phyloP scores from a whole-genome alignment of 75 land plant species.

The Pinus tabuliformis region DNA sequence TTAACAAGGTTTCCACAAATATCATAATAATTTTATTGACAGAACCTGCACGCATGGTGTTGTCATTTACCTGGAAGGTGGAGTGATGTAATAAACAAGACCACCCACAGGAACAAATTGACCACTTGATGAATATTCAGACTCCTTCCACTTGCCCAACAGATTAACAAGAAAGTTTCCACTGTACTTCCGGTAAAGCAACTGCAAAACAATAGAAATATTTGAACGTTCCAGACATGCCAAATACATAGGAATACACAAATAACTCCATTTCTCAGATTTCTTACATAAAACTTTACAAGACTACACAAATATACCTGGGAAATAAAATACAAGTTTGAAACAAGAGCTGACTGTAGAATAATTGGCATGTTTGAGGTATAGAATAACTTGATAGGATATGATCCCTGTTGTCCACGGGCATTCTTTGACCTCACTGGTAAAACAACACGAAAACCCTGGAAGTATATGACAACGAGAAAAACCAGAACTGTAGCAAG shows the following conservation, averaged over 20 bases:
- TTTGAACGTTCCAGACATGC: background rate
- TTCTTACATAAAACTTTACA: background rate
- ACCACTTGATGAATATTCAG: constrained; percentile 59
- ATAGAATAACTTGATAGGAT: constrained; percentile 80
- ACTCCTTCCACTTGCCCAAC: constrained; percentile 62
- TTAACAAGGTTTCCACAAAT: background rate
- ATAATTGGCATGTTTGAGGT: constrained; percentile 89
- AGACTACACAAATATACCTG: constrained; percentile 35
- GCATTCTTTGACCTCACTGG: constrained; percentile 77
- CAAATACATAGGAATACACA: background rate
- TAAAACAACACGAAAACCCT: constrained; percentile 75
- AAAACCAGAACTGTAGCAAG: constrained; percentile 68
- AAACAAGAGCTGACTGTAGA: constrained; percentile 74
- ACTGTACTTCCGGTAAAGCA: constrained; percentile 47
- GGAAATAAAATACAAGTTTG: constrained; percentile 76
- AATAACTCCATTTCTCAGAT: background rate
- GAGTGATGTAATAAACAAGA: constrained; percentile 60
- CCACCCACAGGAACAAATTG: constrained; percentile 58
- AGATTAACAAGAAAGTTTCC: constrained; percentile 49
- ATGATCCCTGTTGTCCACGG: constrained; percentile 73
- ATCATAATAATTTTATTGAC: background rate
- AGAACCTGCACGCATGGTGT: too few relatives aligned
- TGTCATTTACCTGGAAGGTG: constrained; percentile 41
- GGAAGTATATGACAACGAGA: constrained; percentile 71
- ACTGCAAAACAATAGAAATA: constrained; percentile 23